Evolutionary conservation across 495 filamentous ascomycete species (phyloP).

Genomic region (Xylaria longipes): DNA sequence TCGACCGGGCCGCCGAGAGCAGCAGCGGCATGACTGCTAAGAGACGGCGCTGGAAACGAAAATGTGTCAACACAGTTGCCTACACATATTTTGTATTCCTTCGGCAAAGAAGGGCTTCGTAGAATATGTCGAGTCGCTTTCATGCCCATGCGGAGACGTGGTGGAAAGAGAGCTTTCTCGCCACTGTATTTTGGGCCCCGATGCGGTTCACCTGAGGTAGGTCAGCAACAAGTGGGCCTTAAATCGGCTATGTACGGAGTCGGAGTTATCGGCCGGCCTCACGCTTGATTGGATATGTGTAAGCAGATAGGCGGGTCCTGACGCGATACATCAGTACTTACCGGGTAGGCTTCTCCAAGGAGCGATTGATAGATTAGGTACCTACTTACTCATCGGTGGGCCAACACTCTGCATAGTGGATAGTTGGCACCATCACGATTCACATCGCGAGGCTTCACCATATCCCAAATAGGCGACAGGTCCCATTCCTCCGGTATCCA

Average conservation of each 20-base stretch:
- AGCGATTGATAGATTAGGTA: not conserved
- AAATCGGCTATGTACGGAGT: not conserved
- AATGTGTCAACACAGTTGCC: not conserved
- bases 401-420: not conserved
- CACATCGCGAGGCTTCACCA: slow-evolving; percentile 25
- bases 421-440: not conserved
- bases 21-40: slow-evolving; percentile 9
- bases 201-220: not conserved
- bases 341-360: slow-evolving; percentile 3
- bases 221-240: slow-evolving; percentile 9
- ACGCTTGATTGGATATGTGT: not conserved
- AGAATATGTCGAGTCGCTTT: not conserved
- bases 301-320: not conserved
- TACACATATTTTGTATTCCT: slow-evolving; percentile 4
- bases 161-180: not conserved
- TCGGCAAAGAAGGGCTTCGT: not conserved
- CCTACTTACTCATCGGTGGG: not conserved
- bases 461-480: slow-evolving; percentile 13
- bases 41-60: not conserved
- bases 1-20: slow-evolving; percentile 14
- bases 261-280: not conserved
- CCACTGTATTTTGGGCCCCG: not conserved
- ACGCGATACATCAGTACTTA: slow-evolving; percentile 2
- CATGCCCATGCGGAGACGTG: not conserved
- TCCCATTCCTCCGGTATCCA: slow-evolving; percentile 20